These are phyloP conservation scores for Phytophthora megakarya DNA, from an alignment of 352 stramenopile species.

Conservation along the genomic window DNA sequence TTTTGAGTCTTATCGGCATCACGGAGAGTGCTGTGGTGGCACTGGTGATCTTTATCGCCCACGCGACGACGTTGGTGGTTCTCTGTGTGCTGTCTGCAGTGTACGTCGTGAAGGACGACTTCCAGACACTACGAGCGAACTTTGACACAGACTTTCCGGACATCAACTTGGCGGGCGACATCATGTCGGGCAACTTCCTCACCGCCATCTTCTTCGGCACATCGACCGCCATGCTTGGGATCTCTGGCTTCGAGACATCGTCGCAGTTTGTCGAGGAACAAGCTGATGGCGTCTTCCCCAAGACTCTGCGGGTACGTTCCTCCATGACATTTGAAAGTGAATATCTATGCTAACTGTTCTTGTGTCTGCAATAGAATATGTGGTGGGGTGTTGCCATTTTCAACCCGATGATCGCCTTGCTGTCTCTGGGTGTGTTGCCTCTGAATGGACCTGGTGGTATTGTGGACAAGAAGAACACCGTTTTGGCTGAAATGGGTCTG, in stretches of 20 bases:
- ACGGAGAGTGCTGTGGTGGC: conserved; percentile 92
- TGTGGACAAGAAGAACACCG: conserved; percentile 85
- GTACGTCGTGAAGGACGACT: conserved; percentile 84
- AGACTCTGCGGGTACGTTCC: conserved; percentile 83
- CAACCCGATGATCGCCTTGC: conserved; percentile 93
- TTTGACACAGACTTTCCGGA: conserved; percentile 85
- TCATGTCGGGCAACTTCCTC: conserved; percentile 78
- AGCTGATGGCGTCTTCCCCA: conserved; percentile 93
- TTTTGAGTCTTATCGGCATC: conserved; percentile 92
- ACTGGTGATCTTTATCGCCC: conserved; percentile 91
- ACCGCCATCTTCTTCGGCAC: conserved; percentile 93
- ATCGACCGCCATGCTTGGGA: conserved; percentile 94
- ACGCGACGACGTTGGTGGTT: conserved; percentile 84
- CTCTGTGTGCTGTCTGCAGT: conserved; percentile 81
- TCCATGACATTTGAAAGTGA: not conserved
- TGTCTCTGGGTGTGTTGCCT: conserved; percentile 90
- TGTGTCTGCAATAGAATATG: conserved; percentile 78
- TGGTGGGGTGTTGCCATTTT: conserved; percentile 94
- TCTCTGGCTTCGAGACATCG: conserved; percentile 94
- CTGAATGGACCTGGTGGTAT: conserved; percentile 77
- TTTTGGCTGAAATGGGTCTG: conserved; percentile 91
- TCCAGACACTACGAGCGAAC: conserved; percentile 82
- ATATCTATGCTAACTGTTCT: conserved; percentile 6
- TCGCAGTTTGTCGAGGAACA: conserved; percentile 96
- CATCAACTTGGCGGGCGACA: conserved; percentile 86